Percentiles rank a stretch among this genome's conserved stretches.
Evolutionary conservation across 495 filamentous ascomycete species (phyloP).

Genomic region (Penicillium soppii): DNA sequence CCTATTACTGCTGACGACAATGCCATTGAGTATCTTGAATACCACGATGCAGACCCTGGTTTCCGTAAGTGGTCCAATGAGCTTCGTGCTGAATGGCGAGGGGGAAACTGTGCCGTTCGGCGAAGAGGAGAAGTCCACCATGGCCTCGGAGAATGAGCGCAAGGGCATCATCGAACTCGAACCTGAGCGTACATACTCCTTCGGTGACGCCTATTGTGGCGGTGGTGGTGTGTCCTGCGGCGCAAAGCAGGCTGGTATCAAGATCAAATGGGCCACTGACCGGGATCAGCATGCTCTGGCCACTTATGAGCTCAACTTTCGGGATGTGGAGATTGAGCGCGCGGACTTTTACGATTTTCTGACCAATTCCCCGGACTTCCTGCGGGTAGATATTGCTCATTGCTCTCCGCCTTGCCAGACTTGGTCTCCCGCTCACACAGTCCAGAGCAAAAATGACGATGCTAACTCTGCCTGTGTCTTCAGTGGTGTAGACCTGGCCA

Average conservation of each 20-base stretch:
- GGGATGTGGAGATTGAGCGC: conserved; percentile 41
- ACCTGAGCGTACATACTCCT: conserved; percentile 48
- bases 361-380: conserved; percentile 22
- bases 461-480: conserved; percentile 71
- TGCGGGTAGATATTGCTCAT: conserved; percentile 69
- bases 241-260: conserved; percentile 60
- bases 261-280: conserved; percentile 64
- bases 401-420: conserved; percentile 82
- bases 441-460: conserved; percentile 64
- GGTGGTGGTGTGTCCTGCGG: conserved; percentile 74
- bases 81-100: conserved; percentile 34
- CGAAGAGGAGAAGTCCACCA: background rate
- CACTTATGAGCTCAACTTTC: conserved; percentile 63
- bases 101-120: conserved; percentile 30
- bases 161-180: conserved; percentile 19
- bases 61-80: conserved; percentile 2
- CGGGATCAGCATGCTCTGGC: conserved; percentile 50
- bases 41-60: conserved; percentile 23
- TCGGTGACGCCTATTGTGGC: conserved; percentile 74
- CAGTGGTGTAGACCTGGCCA: conserved; percentile 58
- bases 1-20: conserved; percentile 7
- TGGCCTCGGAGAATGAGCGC: conserved; percentile 12
- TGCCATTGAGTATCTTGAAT: conserved; percentile 29
- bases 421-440: conserved; percentile 77
- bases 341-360: conserved; percentile 29